These are phyloP conservation scores for Peronospora tabacina DNA, from an alignment of 352 stramenopile species.

Conservation along the genomic window DNA sequence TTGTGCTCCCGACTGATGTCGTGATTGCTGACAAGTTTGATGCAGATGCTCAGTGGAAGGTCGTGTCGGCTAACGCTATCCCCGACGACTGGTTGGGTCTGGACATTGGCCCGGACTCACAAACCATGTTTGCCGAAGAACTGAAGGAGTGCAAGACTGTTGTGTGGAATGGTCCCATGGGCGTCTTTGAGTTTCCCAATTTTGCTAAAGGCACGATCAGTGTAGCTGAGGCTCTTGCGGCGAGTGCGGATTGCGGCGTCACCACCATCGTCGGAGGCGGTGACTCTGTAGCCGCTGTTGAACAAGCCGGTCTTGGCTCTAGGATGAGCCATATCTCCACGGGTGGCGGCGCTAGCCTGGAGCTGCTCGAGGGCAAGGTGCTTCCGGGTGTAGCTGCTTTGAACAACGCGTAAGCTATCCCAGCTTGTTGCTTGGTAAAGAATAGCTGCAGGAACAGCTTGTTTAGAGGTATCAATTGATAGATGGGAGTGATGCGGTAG, in stretches of 20 bases:
- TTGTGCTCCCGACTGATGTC: constrained; percentile 90
- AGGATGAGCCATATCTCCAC: constrained; percentile 97
- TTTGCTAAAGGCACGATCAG: constrained; percentile 93
- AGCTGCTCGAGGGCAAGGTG: constrained; percentile 97
- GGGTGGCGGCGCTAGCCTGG: constrained; percentile 96
- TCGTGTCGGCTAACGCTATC: constrained; percentile 78
- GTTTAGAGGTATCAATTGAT: not conserved
- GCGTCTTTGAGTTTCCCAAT: constrained; percentile 96
- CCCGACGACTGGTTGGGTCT: constrained; percentile 95
- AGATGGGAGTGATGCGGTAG: no score
- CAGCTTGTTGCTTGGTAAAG: not conserved
- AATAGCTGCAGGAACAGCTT: not conserved
- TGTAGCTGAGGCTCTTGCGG: constrained; percentile 88
- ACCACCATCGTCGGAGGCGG: constrained; percentile 92
- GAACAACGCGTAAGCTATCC: constrained; percentile 27
- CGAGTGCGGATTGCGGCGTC: constrained; percentile 70
- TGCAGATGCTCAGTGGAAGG: constrained; percentile 51
- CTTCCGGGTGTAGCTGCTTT: constrained; percentile 96
- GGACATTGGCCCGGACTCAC: constrained; percentile 64
- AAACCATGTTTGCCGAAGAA: constrained; percentile 61
- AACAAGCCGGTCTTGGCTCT: constrained; percentile 86
- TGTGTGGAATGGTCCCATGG: constrained; percentile 95
- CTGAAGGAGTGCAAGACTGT: constrained; percentile 88
- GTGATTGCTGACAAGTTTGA: constrained; percentile 89
- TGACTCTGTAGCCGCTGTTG: constrained; percentile 93